Base-by-base conservation (phyloP, 768 basidiomycete genomes). In the Psilocybe azurescens region DNA sequence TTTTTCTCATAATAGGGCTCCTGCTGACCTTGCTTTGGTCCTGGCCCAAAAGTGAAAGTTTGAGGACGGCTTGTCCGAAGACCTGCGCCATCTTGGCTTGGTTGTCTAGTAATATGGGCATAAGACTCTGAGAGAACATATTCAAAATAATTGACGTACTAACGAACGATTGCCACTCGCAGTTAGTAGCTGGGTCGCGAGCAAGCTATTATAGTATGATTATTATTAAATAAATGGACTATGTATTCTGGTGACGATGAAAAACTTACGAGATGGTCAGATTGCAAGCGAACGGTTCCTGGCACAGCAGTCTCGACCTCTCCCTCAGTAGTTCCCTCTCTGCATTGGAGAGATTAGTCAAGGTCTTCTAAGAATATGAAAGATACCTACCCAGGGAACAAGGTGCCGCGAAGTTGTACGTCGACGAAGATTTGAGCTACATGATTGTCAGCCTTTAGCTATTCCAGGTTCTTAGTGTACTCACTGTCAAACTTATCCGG, bases 81-180 rank as follows among this genome's bases (percentile, higher is more conserved):
- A 66, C 70, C 20, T 61, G 57, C 28, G 72, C 69, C 67, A 81
- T 70, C 38, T 67, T 70, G 8, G 70, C 60, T 59, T 78, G 78
- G 62, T 78, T 69, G 62, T 64, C 73, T 72, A 24, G 13, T 10
- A 46, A 33, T 33, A 33, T 33, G 33, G 5, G 4, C 33, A 33
- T 33, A 20, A 6, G 18, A n/a, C n/a, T n/a, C n/a, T n/a, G n/a
- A n/a, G n/a, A n/a, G n/a, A n/a, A n/a, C n/a, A n/a, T n/a, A n/a
- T n/a, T n/a, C n/a, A n/a, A n/a, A 28, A 49, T 32, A 18, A 9
- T 44, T 36, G 32, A 67, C 74, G 59, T 39, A 77, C 75, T 72
- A 30, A 77, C 78, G 65, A 78, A 74, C 4, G 73, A 72, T 67
- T 84, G 83, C 82, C 82, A 84, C 48, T 68, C 66, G 73, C 83